These are phyloP conservation scores for Penicillium sp. DNA, from an alignment of 2,329 filamentous ascomycete genomes.

Conservation along the genomic window DNA sequence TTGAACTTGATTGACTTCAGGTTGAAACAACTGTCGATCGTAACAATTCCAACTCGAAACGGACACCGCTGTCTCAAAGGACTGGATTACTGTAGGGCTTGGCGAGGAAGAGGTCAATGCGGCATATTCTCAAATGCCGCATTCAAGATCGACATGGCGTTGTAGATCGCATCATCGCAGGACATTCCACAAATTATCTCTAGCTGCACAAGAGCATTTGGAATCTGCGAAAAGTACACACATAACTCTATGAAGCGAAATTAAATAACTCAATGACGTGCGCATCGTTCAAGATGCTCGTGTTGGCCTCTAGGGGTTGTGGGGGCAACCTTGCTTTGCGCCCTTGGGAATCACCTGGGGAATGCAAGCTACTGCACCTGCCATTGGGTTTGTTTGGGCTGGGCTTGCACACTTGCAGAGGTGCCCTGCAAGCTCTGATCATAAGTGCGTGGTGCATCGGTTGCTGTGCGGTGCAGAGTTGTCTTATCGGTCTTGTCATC, in stretches of 20 bases:
- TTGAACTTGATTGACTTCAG: neutral
- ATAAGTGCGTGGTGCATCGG: neutral
- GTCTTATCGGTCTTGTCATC: neutral
- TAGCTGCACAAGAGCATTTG: neutral
- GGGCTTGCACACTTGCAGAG: neutral
- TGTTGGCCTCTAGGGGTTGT: slow-evolving; percentile 8
- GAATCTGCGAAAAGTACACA: neutral
- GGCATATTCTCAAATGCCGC: neutral
- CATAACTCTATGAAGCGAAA: neutral
- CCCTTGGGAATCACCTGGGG: slow-evolving; percentile 16
- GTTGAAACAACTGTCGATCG: neutral
- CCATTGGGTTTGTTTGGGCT: slow-evolving; percentile 18
- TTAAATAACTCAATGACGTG: neutral
- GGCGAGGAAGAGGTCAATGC: neutral
- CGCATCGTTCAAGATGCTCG: neutral
- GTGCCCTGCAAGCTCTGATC: slow-evolving; percentile 5
- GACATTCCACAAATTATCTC: slow-evolving; percentile 1
- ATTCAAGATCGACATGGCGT: neutral
- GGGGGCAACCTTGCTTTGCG: slow-evolving; percentile 20
- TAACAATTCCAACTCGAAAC: neutral
- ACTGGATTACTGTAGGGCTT: neutral
- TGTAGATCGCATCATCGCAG: neutral
- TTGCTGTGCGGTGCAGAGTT: slow-evolving; percentile 1
- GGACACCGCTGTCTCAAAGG: neutral
- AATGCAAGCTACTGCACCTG: slow-evolving; percentile 11